Evolutionary conservation across 2,329 filamentous ascomycete genomes (phyloP).

Genomic region (Thielaviopsis punctulata): DNA sequence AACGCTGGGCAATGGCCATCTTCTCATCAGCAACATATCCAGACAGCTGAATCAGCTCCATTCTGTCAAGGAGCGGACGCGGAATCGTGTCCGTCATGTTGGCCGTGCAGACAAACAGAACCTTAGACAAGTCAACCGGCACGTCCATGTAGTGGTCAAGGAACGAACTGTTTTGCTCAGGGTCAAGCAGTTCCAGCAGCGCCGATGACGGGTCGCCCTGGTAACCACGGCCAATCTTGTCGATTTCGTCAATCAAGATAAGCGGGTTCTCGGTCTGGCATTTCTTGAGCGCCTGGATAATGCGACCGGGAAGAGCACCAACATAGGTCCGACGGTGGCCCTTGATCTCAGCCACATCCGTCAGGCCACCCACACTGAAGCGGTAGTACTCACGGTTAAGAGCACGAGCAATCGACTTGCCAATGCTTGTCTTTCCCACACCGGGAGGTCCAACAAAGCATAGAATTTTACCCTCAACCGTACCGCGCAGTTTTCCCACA

Average conservation of each 20-base stretch:
- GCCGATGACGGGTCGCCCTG: slow-evolving; percentile 94
- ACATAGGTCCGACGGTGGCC: slow-evolving; percentile 93
- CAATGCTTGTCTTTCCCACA: slow-evolving; percentile 97
- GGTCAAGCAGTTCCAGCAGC: slow-evolving; percentile 80
- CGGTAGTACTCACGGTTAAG: slow-evolving; percentile 94
- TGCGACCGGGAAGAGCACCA: slow-evolving; percentile 82
- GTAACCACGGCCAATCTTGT: slow-evolving; percentile 93
- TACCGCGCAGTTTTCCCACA: slow-evolving; percentile 89
- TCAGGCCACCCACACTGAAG: slow-evolving; percentile 92
- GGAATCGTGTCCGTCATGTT: slow-evolving; percentile 99
- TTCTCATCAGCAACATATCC: slow-evolving; percentile 97
- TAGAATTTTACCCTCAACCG: slow-evolving; percentile 93
- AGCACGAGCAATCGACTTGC: slow-evolving; percentile 90
- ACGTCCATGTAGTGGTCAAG: slow-evolving; percentile 98
- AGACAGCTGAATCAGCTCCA: slow-evolving; percentile 93
- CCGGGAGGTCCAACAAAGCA: slow-evolving; percentile 95
- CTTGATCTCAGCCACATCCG: slow-evolving; percentile 97
- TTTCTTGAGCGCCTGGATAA: slow-evolving; percentile 97
- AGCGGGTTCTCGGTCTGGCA: slow-evolving; percentile 97
- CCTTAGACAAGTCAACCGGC: slow-evolving; percentile 90
- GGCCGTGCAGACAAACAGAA: slow-evolving; percentile 94
- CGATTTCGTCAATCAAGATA: slow-evolving; percentile 90
- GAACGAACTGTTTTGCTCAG: slow-evolving; percentile 95
- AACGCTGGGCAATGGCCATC: slow-evolving; percentile 91
- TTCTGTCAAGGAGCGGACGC: slow-evolving; percentile 78